phyloP scores from a whole-genome alignment of 108 stramenopile genomes.

The Schizochytrium sp. region DNA sequence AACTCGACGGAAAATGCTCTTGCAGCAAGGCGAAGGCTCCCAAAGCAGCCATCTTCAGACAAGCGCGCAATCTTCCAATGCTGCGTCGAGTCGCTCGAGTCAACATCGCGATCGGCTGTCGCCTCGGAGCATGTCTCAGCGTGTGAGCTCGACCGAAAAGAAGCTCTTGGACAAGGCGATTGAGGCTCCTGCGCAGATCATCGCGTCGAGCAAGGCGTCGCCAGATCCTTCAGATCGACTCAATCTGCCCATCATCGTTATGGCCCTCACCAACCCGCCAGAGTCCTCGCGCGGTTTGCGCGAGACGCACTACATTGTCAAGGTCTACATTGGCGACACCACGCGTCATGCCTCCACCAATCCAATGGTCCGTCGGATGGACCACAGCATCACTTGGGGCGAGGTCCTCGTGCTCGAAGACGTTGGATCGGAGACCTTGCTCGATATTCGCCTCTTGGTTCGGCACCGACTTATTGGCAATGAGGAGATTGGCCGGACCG shows the following conservation, averaged over 20 bases:
- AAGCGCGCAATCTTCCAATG: too few relatives aligned
- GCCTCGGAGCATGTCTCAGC: too few relatives aligned
- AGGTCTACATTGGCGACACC: not conserved
- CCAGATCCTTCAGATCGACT: not conserved
- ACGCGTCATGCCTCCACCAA: not conserved
- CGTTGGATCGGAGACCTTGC: not conserved
- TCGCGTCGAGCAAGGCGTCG: not conserved
- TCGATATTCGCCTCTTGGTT: not conserved
- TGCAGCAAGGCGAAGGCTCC: too few relatives aligned
- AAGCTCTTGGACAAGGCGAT: too few relatives aligned
- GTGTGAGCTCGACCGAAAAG: too few relatives aligned
- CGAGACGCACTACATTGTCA: not conserved
- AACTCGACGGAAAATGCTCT: too few relatives aligned
- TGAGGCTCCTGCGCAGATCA: too few relatives aligned
- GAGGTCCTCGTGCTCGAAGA: slow-evolving; percentile 3
- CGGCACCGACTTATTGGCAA: not conserved
- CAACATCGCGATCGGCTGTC: too few relatives aligned
- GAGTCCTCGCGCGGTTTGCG: not conserved
- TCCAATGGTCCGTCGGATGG: not conserved
- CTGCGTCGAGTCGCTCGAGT: too few relatives aligned
- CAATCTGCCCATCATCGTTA: not conserved
- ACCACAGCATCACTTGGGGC: not conserved
- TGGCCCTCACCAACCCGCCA: not conserved
- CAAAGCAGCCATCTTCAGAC: too few relatives aligned
- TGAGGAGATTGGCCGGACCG: not conserved